Conservation (phyloP, 345 rosid species). For the Salix arbutifolia region DNA sequence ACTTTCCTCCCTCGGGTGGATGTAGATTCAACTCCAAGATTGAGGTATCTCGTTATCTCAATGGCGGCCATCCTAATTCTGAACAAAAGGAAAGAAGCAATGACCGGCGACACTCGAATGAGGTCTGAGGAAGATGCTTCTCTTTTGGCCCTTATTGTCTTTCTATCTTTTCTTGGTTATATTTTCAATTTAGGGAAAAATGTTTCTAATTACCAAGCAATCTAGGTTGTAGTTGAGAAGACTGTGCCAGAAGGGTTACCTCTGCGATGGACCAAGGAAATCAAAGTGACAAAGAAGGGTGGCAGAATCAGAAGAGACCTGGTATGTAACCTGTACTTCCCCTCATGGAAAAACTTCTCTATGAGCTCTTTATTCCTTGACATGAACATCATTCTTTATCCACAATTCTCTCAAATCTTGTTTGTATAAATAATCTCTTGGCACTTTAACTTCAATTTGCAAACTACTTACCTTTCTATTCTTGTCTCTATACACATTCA, state of each 20-base stretch:
- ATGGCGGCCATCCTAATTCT: conserved; percentile 15
- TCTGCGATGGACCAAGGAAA: conserved; percentile 82
- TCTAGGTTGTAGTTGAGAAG: conserved; percentile 57
- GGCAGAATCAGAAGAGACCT: conserved; percentile 58
- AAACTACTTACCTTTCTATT: neutral
- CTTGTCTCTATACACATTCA: neutral
- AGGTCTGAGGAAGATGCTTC: conserved; percentile 26
- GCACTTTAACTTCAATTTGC: neutral
- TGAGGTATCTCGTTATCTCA: conserved; percentile 41
- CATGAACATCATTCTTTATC: neutral
- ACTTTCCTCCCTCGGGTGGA: conserved; percentile 43
- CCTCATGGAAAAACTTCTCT: conserved; percentile 5
- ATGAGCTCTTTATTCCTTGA: neutral
- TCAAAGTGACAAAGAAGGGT: conserved; percentile 50
- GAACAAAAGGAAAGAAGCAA: conserved; percentile 24
- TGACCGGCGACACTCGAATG: conserved; percentile 9
- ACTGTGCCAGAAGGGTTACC: conserved; percentile 70
- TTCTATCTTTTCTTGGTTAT: neutral
- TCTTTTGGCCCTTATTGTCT: neutral
- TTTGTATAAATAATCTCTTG: neutral
- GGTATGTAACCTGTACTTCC: conserved; percentile 40
- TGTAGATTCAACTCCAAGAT: conserved; percentile 37
- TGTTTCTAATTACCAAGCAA: conserved; percentile 33
- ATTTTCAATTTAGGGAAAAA: conserved; percentile 12
- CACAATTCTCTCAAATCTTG: neutral